Evolutionary conservation across 331 rosid species (phyloP).

Genomic region (Pyrus hybrid): DNA sequence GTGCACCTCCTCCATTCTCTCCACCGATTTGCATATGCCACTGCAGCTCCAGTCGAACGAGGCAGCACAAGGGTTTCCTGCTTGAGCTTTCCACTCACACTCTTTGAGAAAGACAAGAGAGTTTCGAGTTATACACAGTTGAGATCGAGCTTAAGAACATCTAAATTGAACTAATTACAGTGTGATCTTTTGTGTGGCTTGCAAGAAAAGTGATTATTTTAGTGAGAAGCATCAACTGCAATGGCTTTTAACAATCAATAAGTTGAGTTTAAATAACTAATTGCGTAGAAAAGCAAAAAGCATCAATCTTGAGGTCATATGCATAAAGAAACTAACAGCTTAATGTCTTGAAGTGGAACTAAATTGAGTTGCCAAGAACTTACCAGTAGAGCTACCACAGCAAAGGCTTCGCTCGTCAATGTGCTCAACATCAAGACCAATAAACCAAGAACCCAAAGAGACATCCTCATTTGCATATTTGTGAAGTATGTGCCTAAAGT

Average conservation of each 20-base stretch:
- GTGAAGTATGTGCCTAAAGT: slow-evolving; percentile 43
- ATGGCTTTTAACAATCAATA: not conserved
- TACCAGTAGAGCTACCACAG: slow-evolving; percentile 51
- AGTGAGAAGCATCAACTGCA: not conserved
- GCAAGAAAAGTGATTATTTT: not conserved
- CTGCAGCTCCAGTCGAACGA: slow-evolving; percentile 65
- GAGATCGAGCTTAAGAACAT: not conserved
- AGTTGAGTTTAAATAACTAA: not conserved
- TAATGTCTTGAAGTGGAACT: not conserved
- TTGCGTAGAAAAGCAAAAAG: not conserved
- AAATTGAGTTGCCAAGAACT: not conserved
- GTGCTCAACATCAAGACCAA: slow-evolving; percentile 58
- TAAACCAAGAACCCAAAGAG: slow-evolving; percentile 59
- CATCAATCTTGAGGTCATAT: not conserved
- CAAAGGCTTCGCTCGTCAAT: slow-evolving; percentile 53
- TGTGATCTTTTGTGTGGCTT: not conserved
- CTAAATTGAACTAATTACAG: not conserved
- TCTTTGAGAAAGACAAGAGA: slow-evolving; percentile 6
- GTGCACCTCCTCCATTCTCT: slow-evolving; percentile 58
- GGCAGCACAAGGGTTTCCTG: slow-evolving; percentile 52
- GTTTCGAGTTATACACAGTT: not conserved
- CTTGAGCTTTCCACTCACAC: slow-evolving; percentile 59
- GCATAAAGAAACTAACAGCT: not conserved
- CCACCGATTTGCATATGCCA: slow-evolving; percentile 58
- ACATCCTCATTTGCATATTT: slow-evolving; percentile 57